Base-by-base conservation (phyloP, 352 stramenopile genomes). In the Proteromonas lacertae region DNA sequence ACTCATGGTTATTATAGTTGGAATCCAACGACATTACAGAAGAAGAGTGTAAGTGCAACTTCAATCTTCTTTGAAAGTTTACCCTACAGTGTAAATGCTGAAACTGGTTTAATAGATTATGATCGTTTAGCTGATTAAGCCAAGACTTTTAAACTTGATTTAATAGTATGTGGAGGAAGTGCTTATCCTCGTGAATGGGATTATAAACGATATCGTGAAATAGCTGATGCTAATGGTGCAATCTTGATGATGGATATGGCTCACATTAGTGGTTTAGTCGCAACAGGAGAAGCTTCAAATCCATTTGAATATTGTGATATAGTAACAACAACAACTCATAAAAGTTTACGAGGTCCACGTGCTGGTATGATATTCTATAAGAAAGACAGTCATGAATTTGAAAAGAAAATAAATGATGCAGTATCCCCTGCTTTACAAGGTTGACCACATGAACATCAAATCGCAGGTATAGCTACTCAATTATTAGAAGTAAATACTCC, bases 311-410 rank as follows among this genome's bases (percentile, higher is more conserved):
- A 88, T 59, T 90, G 74, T 40, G 81, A 98, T 59, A 63, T 98
- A 24, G 86, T 98, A 8, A 98, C 86, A 14, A 95, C 81, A 38
- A 98, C 86, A 31, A 98, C 86, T 10, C 86, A 98, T 73, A 98
- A 98, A 69, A 87, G 61, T 16, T 62, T 98, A 34, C 69, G 86
- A 50, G 86, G 86, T 19, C 86, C 86, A 16, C 69, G 86, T 46
- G 74, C 73, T 25, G 86, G 80, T 41, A 94, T 98, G 73, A 96
- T 98, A 55, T 96, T 98, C 57, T 92, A 76, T 56, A 69, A 74
- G 37, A n/a, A n/a, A n/a, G n/a, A n/a, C n/a, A n/a, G n/a, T n/a
- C 87, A 80, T 50, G 76, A 93, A 44, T 23, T 53, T 26, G 69
- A 78, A 50, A 47, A 64, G 20, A 62, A 64, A 32, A 80, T 91